Percentiles rank a stretch among this genome's conserved stretches.
phyloP scores from a whole-genome alignment of 495 filamentous ascomycete species.

The Neurospora sublineolata region DNA sequence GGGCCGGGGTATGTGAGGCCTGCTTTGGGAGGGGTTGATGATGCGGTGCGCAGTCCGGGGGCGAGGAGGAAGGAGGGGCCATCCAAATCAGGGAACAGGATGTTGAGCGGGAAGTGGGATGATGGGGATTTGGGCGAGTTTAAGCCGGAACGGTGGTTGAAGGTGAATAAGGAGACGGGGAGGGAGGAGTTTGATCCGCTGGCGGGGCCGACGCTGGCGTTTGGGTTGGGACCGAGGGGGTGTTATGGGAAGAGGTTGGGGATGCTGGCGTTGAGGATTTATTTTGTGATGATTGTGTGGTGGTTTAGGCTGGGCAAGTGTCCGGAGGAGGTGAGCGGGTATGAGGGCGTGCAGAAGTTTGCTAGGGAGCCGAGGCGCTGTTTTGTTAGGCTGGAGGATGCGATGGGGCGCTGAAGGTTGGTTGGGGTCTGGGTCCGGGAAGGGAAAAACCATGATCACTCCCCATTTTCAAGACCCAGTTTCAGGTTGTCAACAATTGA shows the following conservation, averaged over 20 bases:
- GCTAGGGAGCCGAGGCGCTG: conserved; percentile 18
- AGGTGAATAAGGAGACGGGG: background rate
- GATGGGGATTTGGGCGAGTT: conserved; percentile 35
- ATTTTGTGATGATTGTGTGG: conserved; percentile 27
- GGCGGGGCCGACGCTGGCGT: conserved; percentile 31
- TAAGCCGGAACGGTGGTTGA: conserved; percentile 26
- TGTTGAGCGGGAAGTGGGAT: conserved; percentile 21
- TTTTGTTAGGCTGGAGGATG: conserved; percentile 15
- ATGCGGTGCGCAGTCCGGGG: conserved; percentile 14
- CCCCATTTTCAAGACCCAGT: background rate
- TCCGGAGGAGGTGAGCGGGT: conserved; percentile 13
- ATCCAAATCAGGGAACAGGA: background rate
- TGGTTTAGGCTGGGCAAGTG: conserved; percentile 21
- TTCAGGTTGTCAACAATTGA: background rate
- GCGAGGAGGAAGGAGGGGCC: conserved; percentile 19
- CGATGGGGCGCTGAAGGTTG: background rate
- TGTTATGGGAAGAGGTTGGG: conserved; percentile 38
- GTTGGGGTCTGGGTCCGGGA: too few relatives aligned
- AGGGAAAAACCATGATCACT: too few relatives aligned
- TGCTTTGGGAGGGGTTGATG: conserved; percentile 5
- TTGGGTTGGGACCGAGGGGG: conserved; percentile 39
- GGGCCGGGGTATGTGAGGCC: conserved; percentile 18
- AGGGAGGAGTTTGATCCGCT: conserved; percentile 15
- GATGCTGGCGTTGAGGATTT: conserved; percentile 22
- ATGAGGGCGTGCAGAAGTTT: conserved; percentile 16